These are phyloP conservation scores for Phytophthora multivora DNA, from an alignment of 352 stramenopile species.

Conservation along the genomic window DNA sequence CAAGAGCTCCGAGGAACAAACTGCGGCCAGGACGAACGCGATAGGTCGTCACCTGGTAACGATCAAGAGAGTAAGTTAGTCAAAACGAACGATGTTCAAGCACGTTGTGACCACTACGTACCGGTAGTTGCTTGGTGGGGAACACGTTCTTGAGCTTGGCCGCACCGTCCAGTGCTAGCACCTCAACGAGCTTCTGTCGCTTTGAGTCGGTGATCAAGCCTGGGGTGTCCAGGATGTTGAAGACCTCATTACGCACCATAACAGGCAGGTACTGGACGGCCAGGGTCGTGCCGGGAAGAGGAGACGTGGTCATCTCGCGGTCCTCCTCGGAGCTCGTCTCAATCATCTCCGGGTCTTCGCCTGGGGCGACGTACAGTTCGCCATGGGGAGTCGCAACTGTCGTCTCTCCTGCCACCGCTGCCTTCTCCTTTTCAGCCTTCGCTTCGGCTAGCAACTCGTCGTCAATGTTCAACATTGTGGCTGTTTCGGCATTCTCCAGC, in stretches of 20 bases:
- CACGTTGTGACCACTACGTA: conserved; percentile 22
- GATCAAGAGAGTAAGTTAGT: background rate
- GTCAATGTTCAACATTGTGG: conserved; percentile 67
- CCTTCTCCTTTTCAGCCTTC: conserved; percentile 17
- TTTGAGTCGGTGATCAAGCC: conserved; percentile 81
- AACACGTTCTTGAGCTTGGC: conserved; percentile 80
- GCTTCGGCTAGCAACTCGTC: conserved; percentile 32
- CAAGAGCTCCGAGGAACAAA: conserved; percentile 79
- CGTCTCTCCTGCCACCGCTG: conserved; percentile 8
- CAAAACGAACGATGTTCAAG: background rate
- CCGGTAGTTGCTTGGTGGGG: conserved; percentile 72
- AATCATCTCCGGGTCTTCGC: conserved; percentile 69
- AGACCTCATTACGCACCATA: conserved; percentile 80
- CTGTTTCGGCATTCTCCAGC: conserved; percentile 46
- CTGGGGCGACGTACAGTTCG: conserved; percentile 57
- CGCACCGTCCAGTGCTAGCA: conserved; percentile 68
- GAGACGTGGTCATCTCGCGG: conserved; percentile 87
- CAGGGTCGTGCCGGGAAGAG: conserved; percentile 90
- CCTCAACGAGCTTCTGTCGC: conserved; percentile 79
- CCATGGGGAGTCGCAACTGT: conserved; percentile 31
- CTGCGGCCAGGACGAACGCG: conserved; percentile 67
- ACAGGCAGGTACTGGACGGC: conserved; percentile 82
- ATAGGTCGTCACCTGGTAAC: conserved; percentile 65
- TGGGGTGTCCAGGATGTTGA: conserved; percentile 83
- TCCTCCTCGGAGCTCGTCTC: conserved; percentile 71